Evolutionary conservation across 2,329 filamentous ascomycete species (phyloP).

Genomic region (Fusarium camptoceras): DNA sequence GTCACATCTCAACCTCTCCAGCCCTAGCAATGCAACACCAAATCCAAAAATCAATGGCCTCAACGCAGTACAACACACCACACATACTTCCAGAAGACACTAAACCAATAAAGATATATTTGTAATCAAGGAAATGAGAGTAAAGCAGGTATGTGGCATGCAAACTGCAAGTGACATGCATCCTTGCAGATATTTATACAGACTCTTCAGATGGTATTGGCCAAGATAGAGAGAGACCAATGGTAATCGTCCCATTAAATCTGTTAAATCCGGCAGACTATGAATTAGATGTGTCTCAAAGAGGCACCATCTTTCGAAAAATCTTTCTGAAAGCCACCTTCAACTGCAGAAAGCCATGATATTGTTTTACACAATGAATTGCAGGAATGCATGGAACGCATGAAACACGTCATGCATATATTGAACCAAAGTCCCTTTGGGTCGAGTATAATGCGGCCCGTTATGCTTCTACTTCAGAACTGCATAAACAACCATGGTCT

Average conservation of each 20-base stretch:
- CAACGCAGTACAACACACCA: not conserved
- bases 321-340: not conserved
- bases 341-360: not conserved
- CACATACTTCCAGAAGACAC: not conserved
- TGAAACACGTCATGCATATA: constrained; percentile 18
- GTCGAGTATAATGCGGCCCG: not conserved
- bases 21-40: not conserved
- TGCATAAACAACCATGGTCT: not conserved
- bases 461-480: not conserved
- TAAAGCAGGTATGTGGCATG: not conserved
- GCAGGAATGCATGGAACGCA: constrained; percentile 6
- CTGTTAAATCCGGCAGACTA: not conserved
- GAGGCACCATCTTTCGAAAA: constrained; percentile 18
- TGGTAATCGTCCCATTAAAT: not conserved
- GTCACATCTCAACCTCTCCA: not conserved
- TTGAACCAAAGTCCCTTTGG: constrained; percentile 29
- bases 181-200: not conserved
- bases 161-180: constrained; percentile 18
- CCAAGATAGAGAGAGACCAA: not conserved
- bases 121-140: not conserved
- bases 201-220: not conserved
- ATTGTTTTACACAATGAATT: constrained; percentile 1
- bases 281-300: constrained; percentile 15
- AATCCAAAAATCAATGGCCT: not conserved
- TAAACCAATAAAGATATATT: not conserved